These are phyloP conservation scores for Parathielavia appendiculata DNA, from an alignment of 495 filamentous ascomycete genomes.

Conservation along the genomic window DNA sequence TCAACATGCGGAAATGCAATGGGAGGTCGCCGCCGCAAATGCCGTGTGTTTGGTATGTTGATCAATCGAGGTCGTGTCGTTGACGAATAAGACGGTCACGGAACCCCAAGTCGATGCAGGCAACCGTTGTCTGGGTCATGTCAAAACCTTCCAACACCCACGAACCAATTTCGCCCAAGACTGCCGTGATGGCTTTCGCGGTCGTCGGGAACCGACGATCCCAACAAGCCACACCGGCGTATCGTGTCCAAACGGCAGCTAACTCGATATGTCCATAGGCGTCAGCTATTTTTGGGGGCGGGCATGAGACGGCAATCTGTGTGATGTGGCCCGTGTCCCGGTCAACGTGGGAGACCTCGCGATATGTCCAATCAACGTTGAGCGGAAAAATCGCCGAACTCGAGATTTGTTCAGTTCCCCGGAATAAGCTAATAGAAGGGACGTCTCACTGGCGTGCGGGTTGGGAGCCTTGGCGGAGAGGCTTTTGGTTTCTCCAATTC, in stretches of 20 bases:
- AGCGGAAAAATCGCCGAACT: conserved; percentile 1
- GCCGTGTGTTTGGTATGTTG: conserved; percentile 17
- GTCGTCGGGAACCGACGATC: conserved; percentile 10
- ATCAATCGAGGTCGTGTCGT: conserved; percentile 1
- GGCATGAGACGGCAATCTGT: conserved; percentile 12
- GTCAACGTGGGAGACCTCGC: conserved; percentile 10
- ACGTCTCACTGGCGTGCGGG: no score
- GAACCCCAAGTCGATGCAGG: conserved; percentile 6
- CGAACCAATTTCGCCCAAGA: background rate
- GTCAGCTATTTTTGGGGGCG: conserved; percentile 22
- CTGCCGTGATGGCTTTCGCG: conserved; percentile 4
- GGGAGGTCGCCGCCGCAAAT: conserved; percentile 19
- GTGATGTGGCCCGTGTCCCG: conserved; percentile 19
- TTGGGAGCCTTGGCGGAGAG: no score
- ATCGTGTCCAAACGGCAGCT: conserved; percentile 20
- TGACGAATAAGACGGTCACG: background rate
- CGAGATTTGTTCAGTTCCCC: background rate
- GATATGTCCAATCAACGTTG: conserved; percentile 17
- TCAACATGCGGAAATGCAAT: conserved; percentile 12
- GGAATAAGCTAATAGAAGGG: no score
- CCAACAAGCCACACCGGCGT: conserved; percentile 15
- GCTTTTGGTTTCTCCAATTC: no score
- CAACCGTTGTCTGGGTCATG: conserved; percentile 5
- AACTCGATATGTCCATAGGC: conserved; percentile 17
- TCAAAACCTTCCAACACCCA: background rate